Evolutionary conservation across 345 rosid species (phyloP), one percentile per base, ranked within the genome.

Genomic region (Salix dunnii): DNA sequence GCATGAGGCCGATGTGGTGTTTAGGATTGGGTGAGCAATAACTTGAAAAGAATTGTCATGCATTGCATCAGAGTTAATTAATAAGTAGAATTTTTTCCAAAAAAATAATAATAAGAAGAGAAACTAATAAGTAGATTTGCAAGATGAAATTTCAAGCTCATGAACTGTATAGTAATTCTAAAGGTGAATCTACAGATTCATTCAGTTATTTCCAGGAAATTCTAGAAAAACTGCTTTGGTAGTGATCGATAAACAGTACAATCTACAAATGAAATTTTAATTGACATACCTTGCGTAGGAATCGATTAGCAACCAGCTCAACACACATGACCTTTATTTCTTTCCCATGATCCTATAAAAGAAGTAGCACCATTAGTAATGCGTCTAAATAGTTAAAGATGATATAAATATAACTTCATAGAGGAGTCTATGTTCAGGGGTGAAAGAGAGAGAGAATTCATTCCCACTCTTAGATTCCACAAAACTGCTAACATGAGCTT

Each of bases 231-330:
- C 31, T 17, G 14, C 9, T 55, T 55, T 11, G 2, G 31, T 33
- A n/a, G 27, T 21, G 13, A 55, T 40, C 0, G 43, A 40, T 40
- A 40, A 36, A 60, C 40, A 51, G 62, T 25, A 6, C 60, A 51
- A 60, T 70, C 31, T 74, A 38, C 68, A 67, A 33, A 4, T 40
- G 43, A 40, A 40, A 40, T 40, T 40, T 40, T 40, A 40, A 40
- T 12, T 10, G 43, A 40, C 43, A 40, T 62, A 96, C 97, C 98
- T 85, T 93, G 80, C 97, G 96, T n/a, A 96, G 87, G 86, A 93
- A 93, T 69, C 96, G 84, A 85, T 96, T 93, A 64, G 90, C 97
- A 69, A 96, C 91, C 76, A 96, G 91, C 85, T 96, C 99, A 72
- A 93, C 74, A 60, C 97, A 92, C 94, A 93, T 90, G 74, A 90